Base-by-base conservation (phyloP, 2,329 filamentous ascomycete genomes). In the Ophiosphaerella narmari region DNA sequence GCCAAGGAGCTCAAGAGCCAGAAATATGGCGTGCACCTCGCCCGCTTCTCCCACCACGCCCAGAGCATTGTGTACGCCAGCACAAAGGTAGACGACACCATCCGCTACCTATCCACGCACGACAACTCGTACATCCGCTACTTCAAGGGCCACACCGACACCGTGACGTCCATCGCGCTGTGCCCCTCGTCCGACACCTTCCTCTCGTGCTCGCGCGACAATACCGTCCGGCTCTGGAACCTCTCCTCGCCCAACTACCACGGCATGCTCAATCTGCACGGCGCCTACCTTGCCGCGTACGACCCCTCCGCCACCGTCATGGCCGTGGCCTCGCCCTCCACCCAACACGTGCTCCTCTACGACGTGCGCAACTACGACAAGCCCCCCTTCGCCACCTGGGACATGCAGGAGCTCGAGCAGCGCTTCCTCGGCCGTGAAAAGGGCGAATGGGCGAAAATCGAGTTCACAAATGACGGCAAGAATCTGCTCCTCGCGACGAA, bases 81-180 rank as follows among this genome's bases (percentile, higher is more conserved):
- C 70, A 99, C 94, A 11, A 97, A 96, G 71, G 86, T 95, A 63
- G 95, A 99, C 68, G 88, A 93, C 78, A 91, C 85, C 65, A 95
- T 89, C 60, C 87, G 86, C 70, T 97, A 89, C 76, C 88, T 91
- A 55, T 95, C 85, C 48, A 96, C 88, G 11, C 94, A 99, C 74
- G 94, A 97, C 74, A 97, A 97, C 76, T 89, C 88, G 51, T 99
- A 96, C 73, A 89, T 97, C 55, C 89, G 94, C 55, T 99, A 99
- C 75, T 99, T 97, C 71, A 87, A 90, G 54, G 94, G 93, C 42
- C 94, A 99, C 73, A 88, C 89, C 36, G 87, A 84, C 51, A 81
- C 86, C 47, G 94, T 99, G 32, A 97, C 93, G 14, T 88, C 83
- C 53, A 82, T 99, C 24, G 80, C 88, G 1, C 82, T 97, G 55